Base-by-base conservation (phyloP, 768 basidiomycete genomes). In the Rhizopogon vinicolor region DNA sequence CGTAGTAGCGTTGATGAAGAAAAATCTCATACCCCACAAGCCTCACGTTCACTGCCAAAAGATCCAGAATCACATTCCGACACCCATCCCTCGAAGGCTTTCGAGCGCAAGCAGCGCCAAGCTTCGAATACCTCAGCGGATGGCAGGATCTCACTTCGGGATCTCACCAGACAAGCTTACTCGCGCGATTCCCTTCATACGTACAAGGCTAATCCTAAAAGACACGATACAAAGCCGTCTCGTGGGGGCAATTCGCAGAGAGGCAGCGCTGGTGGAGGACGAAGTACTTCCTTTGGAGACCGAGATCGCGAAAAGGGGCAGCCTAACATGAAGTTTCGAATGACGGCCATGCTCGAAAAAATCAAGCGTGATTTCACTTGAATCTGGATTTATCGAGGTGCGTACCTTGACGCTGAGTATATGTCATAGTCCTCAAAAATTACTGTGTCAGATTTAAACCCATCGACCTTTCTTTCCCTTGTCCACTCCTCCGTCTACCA, bases 301-400 rank as follows among this genome's bases (percentile, higher is more conserved):
- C 48, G 61, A 19, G 58, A 63, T n/a, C 60, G 59, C 12, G 68
- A 66, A 12, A 61, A 68, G 29, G 74, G 81, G 4, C 83, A 85
- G 62, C 84, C 84, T n/a, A 77, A 82, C 65, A 94, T 96, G 93
- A 89, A 87, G 63, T 71, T 89, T 48, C 85, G 92, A 49, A 95
- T 96, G 91, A 83, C 84, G 58, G 85, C 82, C 29, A 78, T 96
- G 78, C 78, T 96, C 55, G 90, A 92, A 68, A 86, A 87, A 71
- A 93, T 96, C 60, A 88, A 90, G 68, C 80, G 79, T 46, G 79
- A 86, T 62, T 67, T 72, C 40, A 64, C 72, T 52, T 83, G 67
- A 39, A 54, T 39, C 31, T 33, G 8, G 8, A 7, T 19, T 48
- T 33, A 48, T 35, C 33, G 13, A 16, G 51, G 51, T 43, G 33